These are phyloP conservation scores for Cercospora citrullina DNA, from an alignment of 2,329 filamentous ascomycete genomes.

Conservation along the genomic window DNA sequence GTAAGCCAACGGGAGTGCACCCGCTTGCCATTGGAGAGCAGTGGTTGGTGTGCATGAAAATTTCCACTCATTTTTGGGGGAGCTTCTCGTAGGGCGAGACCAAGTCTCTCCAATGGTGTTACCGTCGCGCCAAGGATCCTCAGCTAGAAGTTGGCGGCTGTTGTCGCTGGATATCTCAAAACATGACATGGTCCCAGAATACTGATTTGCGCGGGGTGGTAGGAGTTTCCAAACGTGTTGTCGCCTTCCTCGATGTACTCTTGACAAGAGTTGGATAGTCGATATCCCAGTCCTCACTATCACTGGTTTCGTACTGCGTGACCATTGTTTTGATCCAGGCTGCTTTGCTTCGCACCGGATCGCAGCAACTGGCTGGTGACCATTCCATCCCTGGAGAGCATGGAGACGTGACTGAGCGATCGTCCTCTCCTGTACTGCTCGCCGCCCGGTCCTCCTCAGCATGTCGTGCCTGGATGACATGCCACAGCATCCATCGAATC, in stretches of 20 bases:
- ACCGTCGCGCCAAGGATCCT: too few relatives aligned
- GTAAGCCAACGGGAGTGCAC: neutral
- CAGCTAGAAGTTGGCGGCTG: neutral
- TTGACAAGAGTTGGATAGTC: neutral
- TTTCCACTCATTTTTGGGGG: neutral
- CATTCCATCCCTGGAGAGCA: constrained; percentile 18
- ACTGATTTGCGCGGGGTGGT: neutral
- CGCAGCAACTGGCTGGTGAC: neutral
- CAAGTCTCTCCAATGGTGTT: neutral
- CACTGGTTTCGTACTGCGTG: constrained; percentile 14
- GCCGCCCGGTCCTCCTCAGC: constrained; percentile 7
- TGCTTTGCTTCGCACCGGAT: constrained; percentile 3
- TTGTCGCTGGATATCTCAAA: neutral
- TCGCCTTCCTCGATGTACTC: neutral
- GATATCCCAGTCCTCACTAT: constrained; percentile 19
- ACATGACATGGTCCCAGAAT: constrained; percentile 15
- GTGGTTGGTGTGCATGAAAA: neutral
- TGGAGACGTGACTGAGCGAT: constrained; percentile 20
- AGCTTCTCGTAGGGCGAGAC: neutral
- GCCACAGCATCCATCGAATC: constrained; percentile 30
- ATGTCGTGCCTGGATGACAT: constrained; percentile 21
- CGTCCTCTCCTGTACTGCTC: constrained; percentile 23
- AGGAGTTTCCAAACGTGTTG: neutral
- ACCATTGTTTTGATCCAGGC: constrained; percentile 1
- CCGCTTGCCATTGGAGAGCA: neutral